Evolutionary conservation across 148 eudicot genomes (phyloP).

Genomic region (Silene latifolia): DNA sequence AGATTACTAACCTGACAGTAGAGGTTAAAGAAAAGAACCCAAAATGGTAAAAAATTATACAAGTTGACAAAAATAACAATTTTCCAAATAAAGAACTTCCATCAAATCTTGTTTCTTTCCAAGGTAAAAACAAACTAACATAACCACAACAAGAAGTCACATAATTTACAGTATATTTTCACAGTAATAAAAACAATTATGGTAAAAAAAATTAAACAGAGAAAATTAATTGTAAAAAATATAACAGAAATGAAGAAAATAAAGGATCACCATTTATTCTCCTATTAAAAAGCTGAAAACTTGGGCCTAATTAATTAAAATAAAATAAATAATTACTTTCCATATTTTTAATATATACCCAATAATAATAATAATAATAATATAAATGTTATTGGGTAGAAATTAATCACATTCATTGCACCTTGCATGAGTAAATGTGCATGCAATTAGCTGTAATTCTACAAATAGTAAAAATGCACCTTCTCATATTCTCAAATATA

Average conservation of each 20-base stretch:
- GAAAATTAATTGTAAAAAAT: background rate
- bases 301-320: background rate
- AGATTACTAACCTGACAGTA: constrained; percentile 14
- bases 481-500: no score
- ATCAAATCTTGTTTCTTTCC: constrained; percentile 2
- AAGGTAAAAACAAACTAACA: no score
- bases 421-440: background rate
- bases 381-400: no score
- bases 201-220: background rate
- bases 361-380: no score
- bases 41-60: background rate
- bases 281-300: constrained; percentile 21
- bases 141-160: background rate
- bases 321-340: no score
- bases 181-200: background rate
- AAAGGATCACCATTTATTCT: constrained; percentile 33
- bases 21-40: constrained; percentile 18
- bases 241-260: constrained; percentile 25
- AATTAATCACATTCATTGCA: constrained; percentile 10
- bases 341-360: background rate
- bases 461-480: background rate
- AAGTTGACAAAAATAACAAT: background rate
- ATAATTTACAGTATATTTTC: background rate
- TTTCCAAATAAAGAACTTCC: background rate
- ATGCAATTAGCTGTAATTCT: constrained; percentile 7